Evolutionary conservation across 1,284 basidiomycete species (phyloP).

Genomic region (Malassezia restricta): DNA sequence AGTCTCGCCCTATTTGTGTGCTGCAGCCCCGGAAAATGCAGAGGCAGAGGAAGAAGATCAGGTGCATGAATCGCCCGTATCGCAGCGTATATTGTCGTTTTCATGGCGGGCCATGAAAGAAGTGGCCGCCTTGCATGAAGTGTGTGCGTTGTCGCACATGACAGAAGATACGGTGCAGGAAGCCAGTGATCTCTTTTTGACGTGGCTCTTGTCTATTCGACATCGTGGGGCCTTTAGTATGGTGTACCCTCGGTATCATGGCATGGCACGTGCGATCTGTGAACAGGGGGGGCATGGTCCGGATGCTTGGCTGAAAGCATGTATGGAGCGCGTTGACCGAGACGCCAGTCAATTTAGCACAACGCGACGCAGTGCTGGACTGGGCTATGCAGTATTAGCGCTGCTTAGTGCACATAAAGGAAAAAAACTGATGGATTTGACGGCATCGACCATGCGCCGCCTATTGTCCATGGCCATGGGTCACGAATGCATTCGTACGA

Average conservation of each 20-base stretch:
- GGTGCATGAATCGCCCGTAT: constrained; percentile 23
- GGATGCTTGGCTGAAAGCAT: constrained; percentile 36
- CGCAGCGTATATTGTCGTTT: constrained; percentile 45
- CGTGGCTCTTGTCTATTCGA: constrained; percentile 44
- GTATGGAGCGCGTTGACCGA: constrained; percentile 23
- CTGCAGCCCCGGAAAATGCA: constrained; percentile 36
- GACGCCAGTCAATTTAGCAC: constrained; percentile 35
- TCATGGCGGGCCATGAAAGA: constrained; percentile 47
- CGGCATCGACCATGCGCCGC: not conserved
- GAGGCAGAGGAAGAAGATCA: constrained; percentile 12
- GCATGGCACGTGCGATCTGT: constrained; percentile 28
- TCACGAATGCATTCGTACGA: constrained; percentile 17
- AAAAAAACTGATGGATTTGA: not conserved
- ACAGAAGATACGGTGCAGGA: not conserved
- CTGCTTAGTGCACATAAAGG: constrained; percentile 31
- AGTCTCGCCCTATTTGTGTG: constrained; percentile 40
- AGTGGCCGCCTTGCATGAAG: constrained; percentile 40
- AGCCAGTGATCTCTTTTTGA: constrained; percentile 38
- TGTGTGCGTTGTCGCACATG: constrained; percentile 19
- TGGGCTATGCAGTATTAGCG: constrained; percentile 46
- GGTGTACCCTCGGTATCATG: constrained; percentile 41
- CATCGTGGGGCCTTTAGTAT: constrained; percentile 47
- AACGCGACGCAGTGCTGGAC: constrained; percentile 46
- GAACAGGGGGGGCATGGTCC: constrained; percentile 19
- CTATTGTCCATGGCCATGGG: constrained; percentile 1